Conservation (phyloP, 345 rosid species). For the Linum lewisii region DNA sequence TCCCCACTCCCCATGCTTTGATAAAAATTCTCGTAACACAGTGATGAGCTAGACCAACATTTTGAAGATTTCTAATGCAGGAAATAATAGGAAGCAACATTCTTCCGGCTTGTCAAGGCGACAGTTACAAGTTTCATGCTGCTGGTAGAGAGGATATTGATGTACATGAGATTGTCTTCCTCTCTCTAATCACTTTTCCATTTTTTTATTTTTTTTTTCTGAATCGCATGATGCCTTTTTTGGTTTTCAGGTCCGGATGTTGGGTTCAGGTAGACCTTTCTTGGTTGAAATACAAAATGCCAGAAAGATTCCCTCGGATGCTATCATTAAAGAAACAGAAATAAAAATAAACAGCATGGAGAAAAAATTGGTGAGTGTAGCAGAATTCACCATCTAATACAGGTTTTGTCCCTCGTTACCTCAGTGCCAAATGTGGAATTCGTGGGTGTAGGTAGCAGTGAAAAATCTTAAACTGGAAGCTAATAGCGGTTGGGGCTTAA, state of each 20-base stretch:
- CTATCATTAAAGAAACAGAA: constrained; percentile 49
- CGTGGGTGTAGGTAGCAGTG: constrained; percentile 52
- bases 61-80: constrained; percentile 24
- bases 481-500: constrained; percentile 66
- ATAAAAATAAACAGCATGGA: constrained; percentile 51
- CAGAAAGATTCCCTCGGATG: constrained; percentile 57
- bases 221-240: constrained; percentile 9
- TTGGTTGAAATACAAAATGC: constrained; percentile 85
- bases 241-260: constrained; percentile 78
- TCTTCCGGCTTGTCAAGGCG: constrained; percentile 69
- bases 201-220: constrained; percentile 10
- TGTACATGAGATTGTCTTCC: constrained; percentile 28
- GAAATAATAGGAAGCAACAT: constrained; percentile 75
- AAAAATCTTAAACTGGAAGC: constrained; percentile 59
- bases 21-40: constrained; percentile 8
- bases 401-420: background rate
- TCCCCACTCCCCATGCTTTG: background rate
- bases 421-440: constrained; percentile 4
- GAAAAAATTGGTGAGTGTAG: constrained; percentile 49
- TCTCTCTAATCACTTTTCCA: constrained; percentile 5
- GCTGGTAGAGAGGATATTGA: constrained; percentile 99
- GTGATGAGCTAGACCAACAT: constrained; percentile 11
- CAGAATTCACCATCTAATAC: background rate
- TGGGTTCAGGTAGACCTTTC: constrained; percentile 98
- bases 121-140: constrained; percentile 89